Evolutionary conservation across 805 yeast species (phyloP), one percentile per base, ranked within the genome.

Genomic region (Hanseniaspora jakobsenii): DNA sequence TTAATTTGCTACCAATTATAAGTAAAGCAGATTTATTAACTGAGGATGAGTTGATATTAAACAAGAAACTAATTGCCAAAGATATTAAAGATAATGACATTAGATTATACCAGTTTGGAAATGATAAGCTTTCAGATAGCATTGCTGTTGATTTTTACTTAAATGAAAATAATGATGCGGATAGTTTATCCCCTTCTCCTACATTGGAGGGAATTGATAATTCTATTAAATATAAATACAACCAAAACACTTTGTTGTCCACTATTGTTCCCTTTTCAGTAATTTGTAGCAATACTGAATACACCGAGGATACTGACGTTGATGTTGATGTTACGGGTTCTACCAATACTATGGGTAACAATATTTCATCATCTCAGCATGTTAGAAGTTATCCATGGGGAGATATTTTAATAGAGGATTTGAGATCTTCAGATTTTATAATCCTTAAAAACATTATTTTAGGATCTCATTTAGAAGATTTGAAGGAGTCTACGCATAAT

Each of bases 1-100:
- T 82, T 17, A 87, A 87, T 62, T 70, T 89, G 21, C 74, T 87
- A 35, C 95, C 96, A 2, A 77, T 86, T 21, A 73, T 87, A 47
- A 73, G 82, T 29, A 80, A 82, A 55, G 77, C 94, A 2, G 96
- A 87, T 59, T 69, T 84, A 2, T 66, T 84, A 52, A 83, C 94
- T 0, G 69, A 68, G 18, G 58, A 70, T 2, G 95, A 87, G 60
- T 62, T 77, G 46, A 56, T 59, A 13, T 59, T 60, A 23, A 70
- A 72, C 59, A 81, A 81, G 58, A 60, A 65, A 44, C 63, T 69
- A 44, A 66, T 82, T 47, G 66, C 66, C 59, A 65, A 63, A 39
- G 86, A 79, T 52, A 69, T 82, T 40, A 69, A 65, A 45, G 63
- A 68, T 42, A 69, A 76, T 59, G 64, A 69, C 46, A 78, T 83